Evolutionary conservation across 495 filamentous ascomycete genomes (phyloP).

Genomic region (Penicillium angulare): DNA sequence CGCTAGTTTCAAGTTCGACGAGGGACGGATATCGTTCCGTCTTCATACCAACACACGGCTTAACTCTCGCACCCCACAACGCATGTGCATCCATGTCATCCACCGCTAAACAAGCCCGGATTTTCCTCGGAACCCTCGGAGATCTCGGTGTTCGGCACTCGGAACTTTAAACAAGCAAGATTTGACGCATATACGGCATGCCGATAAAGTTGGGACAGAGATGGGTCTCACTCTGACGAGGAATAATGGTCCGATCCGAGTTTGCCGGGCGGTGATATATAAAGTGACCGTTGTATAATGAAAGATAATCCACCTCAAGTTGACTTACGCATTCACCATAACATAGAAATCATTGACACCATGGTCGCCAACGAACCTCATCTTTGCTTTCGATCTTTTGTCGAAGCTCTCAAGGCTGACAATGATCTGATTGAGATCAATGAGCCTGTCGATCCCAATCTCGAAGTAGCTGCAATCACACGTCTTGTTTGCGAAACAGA

Average conservation of each 20-base stretch:
- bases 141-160: background rate
- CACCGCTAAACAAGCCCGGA: background rate
- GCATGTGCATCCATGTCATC: no score
- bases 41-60: background rate
- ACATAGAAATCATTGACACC: no score
- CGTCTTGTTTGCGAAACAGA: slow-evolving; percentile 37
- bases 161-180: background rate
- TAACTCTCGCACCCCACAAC: no score
- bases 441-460: slow-evolving; percentile 31
- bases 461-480: slow-evolving; percentile 39
- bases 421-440: slow-evolving; percentile 38
- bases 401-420: slow-evolving; percentile 32
- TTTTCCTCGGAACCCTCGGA: background rate
- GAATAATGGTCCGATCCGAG: background rate
- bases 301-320: no score
- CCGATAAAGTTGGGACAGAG: background rate
- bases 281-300: no score
- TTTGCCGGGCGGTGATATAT: no score
- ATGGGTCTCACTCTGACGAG: background rate
- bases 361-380: no score
- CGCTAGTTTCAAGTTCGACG: no score
- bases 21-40: background rate
- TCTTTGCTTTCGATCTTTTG: slow-evolving; percentile 35
- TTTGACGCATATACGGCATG: background rate
- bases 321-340: no score